phyloP scores from a whole-genome alignment of 345 rosid genomes.

The Draba incana region DNA sequence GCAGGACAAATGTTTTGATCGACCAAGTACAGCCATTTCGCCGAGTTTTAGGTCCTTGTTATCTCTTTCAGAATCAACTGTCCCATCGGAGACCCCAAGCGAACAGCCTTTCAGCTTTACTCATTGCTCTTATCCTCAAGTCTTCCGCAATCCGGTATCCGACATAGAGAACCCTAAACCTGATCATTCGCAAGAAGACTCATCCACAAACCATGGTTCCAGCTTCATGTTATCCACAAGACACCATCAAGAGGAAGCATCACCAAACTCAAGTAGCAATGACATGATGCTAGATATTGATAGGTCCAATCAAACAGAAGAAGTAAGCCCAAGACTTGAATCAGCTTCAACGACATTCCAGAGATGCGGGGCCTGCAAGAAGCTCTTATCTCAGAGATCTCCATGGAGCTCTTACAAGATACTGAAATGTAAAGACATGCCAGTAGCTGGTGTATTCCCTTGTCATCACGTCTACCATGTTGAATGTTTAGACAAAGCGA shows the following conservation, averaged over 20 bases:
- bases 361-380: constrained; percentile 78
- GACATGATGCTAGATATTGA: constrained; percentile 71
- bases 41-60: constrained; percentile 64
- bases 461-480: constrained; percentile 89
- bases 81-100: constrained; percentile 57
- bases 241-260: constrained; percentile 46
- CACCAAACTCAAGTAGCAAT: constrained; percentile 69
- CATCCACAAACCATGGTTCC: constrained; percentile 32
- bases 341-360: constrained; percentile 40
- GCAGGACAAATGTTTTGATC: constrained; percentile 52
- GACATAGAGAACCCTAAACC: constrained; percentile 56
- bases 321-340: constrained; percentile 49
- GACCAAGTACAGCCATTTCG: constrained; percentile 49
- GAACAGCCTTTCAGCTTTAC: constrained; percentile 48
- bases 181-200: constrained; percentile 38
- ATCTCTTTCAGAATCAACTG: constrained; percentile 54
- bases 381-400: constrained; percentile 68
- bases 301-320: constrained; percentile 64
- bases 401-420: constrained; percentile 85
- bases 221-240: constrained; percentile 51
- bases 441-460: constrained; percentile 73
- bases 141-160: constrained; percentile 83
- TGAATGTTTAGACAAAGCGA: constrained; percentile 85
- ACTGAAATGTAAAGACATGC: constrained; percentile 77
- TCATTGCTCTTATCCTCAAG: constrained; percentile 60